Evolutionary conservation across 164 flowering plant genomes (phyloP).

Genomic region (Umbilicus rupestris): DNA sequence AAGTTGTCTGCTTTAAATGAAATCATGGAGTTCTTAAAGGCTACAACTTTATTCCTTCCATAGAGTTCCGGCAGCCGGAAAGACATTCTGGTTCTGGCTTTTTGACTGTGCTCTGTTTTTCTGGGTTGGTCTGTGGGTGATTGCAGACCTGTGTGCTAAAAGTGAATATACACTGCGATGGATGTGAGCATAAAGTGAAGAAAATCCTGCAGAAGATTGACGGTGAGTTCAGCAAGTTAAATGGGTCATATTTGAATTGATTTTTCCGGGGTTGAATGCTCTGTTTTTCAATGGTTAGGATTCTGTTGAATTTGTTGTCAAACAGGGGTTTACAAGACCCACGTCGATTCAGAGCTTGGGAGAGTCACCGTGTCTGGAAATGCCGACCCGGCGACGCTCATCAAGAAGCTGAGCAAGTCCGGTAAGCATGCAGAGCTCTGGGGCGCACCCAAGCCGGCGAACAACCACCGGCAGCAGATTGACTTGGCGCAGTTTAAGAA

Average conservation of each 20-base stretch:
- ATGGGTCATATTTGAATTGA: neutral
- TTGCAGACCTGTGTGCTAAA: slow-evolving; percentile 77
- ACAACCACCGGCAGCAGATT: slow-evolving; percentile 5
- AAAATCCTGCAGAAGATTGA: slow-evolving; percentile 77
- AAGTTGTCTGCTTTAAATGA: neutral
- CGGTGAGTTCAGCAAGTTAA: slow-evolving; percentile 23
- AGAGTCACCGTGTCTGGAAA: slow-evolving; percentile 60
- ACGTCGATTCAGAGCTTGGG: slow-evolving; percentile 52
- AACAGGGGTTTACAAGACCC: slow-evolving; percentile 37
- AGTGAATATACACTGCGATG: slow-evolving; percentile 87
- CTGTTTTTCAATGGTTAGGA: too few relatives aligned
- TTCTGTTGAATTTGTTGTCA: neutral
- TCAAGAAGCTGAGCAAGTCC: slow-evolving; percentile 45
- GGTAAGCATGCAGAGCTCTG: slow-evolving; percentile 66
- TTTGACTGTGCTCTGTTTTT: slow-evolving; percentile 11
- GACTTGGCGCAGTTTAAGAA: slow-evolving; percentile 28
- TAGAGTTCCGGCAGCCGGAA: neutral
- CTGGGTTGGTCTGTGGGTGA: slow-evolving; percentile 19
- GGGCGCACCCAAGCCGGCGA: slow-evolving; percentile 26
- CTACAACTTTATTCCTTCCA: neutral
- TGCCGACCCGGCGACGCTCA: slow-evolving; percentile 38
- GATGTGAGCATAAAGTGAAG: slow-evolving; percentile 82
- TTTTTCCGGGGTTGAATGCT: neutral
- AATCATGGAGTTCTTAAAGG: neutral
- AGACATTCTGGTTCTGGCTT: neutral